Evolutionary conservation across 2,329 filamentous ascomycete genomes (phyloP), one percentile per base, ranked within the genome.

Genomic region (Leptodontidium sp.): DNA sequence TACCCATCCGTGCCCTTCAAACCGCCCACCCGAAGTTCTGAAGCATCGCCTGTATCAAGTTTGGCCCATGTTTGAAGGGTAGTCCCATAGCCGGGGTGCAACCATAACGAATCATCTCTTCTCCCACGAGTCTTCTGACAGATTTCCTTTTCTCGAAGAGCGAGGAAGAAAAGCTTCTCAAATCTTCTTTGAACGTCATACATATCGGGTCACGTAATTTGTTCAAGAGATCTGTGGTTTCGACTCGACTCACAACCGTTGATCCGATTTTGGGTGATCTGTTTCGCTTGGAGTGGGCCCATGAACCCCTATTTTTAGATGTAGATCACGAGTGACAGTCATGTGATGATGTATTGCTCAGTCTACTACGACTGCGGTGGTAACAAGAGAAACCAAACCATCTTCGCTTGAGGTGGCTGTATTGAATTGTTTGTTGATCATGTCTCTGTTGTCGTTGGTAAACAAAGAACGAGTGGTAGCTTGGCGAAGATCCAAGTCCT

Each of bases 41-140:
- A 64, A 43, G 49, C 61, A 55, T 43, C 47, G 14, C 6, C 35
- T 53, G 61, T 53, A 12, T 64, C 61, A 53, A 40, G 49, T 55
- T 50, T 53, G 40, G 59, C 59, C 59, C 26, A 50, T 62, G 43
- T 50, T 62, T 35, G 24, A 49, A 21, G 38, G 24, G n/a, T 47
- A 17, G 45, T 4, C n/a, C 47, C 38, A 35, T 45, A n/a, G 57
- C 24, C 38, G 45, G 3, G 9, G 1, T 24, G 15, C 21, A 2
- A 43, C n/a, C 15, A n/a, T n/a, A 32, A 29, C 57, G 35, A 59
- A 43, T 59, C 38, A 59, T 59, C 38, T 59, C 21, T 29, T 59
- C 57, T 59, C 35, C 57, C 57, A 59, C 35, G 57, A 12, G 21
- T 29, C 21, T 35, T 14, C n/a, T 49, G 24, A 49, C 40, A 21